Evolutionary conservation across 2,329 filamentous ascomycete genomes (phyloP), one percentile per base, ranked within the genome.

Genomic region (Apiospora saccharicola): DNA sequence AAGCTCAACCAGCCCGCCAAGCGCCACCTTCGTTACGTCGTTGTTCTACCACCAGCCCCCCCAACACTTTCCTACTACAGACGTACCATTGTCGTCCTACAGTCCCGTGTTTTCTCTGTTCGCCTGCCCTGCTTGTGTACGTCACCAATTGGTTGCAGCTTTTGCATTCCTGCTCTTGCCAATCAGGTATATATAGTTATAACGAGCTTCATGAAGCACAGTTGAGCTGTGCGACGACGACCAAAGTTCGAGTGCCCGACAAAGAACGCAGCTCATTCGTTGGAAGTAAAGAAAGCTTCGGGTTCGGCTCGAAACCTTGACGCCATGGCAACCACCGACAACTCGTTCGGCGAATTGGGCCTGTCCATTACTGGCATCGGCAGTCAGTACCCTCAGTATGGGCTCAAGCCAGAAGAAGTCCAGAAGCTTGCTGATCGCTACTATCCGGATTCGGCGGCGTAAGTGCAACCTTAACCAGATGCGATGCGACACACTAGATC

Each of bases 351-450:
- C 71, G 86, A 88, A 76, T 85, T 92, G 71, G 87, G 86, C 72
- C 89, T 92, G 80, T 89, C 88, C 72, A 88, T 92, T 74, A 82
- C 88, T 57, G 90, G 90, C 14, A 77, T 92, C 69, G 88, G 87
- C 49, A 83, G 85, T 13, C 85, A 91, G 76, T 92, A 92, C 75
- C 90, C 90, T 26, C 88, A 89, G 1, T 83, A 89, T 75, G 78
- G 79, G 13, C 85, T 92, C 73, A 83, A 83, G 67, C 79, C 89
- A 22, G 81, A 84, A 73, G 84, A 85, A 57, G 76, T 92, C 24
- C 85, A 89, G 51, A 86, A 81, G 6, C 78, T 92, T 19, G 85
- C 85, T 72, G 82, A 87, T 71, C 86, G 84, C 37, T 90, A 88
- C 82, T 90, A 92, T 77, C 88, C 88, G 47, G 86, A 90, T 6